These are phyloP conservation scores for Glycyrrhiza uralensis DNA, from an alignment of 306 rosid genomes.

Conservation along the genomic window DNA sequence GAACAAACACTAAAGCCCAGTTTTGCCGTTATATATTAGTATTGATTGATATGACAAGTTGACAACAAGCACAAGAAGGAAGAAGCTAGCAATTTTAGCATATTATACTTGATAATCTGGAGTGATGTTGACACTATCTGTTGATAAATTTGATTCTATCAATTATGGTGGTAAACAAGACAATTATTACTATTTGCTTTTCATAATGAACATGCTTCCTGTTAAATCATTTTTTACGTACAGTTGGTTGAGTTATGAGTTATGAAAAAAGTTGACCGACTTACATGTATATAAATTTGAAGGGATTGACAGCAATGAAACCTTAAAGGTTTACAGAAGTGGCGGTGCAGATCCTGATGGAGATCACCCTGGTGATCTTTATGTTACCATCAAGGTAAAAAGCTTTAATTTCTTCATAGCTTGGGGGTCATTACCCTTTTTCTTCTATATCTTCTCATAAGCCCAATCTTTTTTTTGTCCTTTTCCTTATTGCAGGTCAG, in stretches of 20 bases:
- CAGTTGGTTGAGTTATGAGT: not conserved
- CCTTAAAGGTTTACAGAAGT: slow-evolving; percentile 54
- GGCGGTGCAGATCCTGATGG: slow-evolving; percentile 97
- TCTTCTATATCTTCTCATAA: not conserved
- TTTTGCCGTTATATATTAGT: not conserved
- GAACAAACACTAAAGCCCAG: not conserved
- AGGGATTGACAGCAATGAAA: slow-evolving; percentile 76
- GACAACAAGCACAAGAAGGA: not conserved
- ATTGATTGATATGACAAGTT: too few species aligned
- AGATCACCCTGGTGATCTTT: slow-evolving; percentile 81
- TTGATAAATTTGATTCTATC: not conserved
- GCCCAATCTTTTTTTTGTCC: not conserved
- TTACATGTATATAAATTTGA: slow-evolving; percentile 25
- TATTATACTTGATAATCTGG: not conserved
- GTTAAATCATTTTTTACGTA: not conserved
- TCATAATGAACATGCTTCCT: not conserved
- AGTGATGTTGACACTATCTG: not conserved
- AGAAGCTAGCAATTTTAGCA: not conserved
- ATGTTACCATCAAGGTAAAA: slow-evolving; percentile 62
- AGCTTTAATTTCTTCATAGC: not conserved
- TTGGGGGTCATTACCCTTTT: not conserved
- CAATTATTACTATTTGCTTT: slow-evolving; percentile 17
- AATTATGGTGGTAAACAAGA: not conserved
- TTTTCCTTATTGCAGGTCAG: slow-evolving; percentile 47
- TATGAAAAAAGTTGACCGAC: not conserved